Conservation (phyloP, 495 filamentous ascomycete genomes). For the Neurospora sp. region DNA sequence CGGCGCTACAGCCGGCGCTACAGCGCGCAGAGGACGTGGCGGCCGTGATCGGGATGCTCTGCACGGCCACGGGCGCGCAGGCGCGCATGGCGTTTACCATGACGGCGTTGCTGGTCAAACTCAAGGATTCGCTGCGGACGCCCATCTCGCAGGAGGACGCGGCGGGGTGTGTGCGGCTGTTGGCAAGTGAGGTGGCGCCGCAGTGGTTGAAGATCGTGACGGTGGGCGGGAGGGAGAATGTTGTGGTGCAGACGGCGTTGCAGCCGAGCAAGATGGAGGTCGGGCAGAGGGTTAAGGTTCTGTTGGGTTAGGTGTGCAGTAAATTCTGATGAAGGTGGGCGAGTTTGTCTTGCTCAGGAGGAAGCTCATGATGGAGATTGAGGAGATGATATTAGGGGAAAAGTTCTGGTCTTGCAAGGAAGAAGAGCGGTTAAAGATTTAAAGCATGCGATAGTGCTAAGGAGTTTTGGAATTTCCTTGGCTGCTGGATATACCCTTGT, state of each 20-base stretch:
- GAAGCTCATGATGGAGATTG: background rate
- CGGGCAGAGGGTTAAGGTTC: slow-evolving; percentile 29
- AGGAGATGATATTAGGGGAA: background rate
- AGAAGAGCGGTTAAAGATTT: background rate
- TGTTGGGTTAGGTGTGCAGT: slow-evolving; percentile 18
- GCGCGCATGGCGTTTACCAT: slow-evolving; percentile 49
- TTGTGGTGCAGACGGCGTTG: slow-evolving; percentile 43
- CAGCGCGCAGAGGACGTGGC: slow-evolving; percentile 52
- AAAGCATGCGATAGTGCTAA: background rate
- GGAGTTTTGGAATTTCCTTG: background rate
- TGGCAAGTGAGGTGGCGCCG: slow-evolving; percentile 50
- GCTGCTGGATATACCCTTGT: background rate
- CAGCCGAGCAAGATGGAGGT: slow-evolving; percentile 34
- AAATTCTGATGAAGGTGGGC: background rate
- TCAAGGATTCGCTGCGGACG: slow-evolving; percentile 51
- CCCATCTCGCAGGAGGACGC: slow-evolving; percentile 53
- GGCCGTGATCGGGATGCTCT: slow-evolving; percentile 48
- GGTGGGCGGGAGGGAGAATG: slow-evolving; percentile 44
- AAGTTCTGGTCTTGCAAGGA: background rate
- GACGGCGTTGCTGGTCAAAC: slow-evolving; percentile 44
- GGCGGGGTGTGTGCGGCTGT: slow-evolving; percentile 40
- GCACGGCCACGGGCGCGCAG: slow-evolving; percentile 25
- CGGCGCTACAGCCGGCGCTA: too few relatives aligned
- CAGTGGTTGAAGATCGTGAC: slow-evolving; percentile 51
- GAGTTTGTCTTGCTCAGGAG: too few relatives aligned